Conservation (phyloP, 1,284 basidiomycete species). For the Lentinula novae-zelandiae region DNA sequence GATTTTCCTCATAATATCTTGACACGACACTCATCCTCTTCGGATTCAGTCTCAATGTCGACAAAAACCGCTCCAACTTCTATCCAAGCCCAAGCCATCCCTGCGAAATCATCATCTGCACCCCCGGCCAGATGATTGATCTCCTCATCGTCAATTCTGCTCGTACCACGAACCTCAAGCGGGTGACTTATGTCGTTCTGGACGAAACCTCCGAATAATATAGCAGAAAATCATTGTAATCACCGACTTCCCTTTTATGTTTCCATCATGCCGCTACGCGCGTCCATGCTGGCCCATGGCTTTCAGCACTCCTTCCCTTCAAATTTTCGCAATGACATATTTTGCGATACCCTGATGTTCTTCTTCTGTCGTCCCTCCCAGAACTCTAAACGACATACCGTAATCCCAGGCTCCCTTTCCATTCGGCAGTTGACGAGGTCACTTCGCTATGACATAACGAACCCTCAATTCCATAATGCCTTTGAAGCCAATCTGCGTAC, state of each 20-base stretch:
- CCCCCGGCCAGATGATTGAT: constrained; percentile 99
- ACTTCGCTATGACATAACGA: no score
- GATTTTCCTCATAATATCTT: no score
- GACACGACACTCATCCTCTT: no score
- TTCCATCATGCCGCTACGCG: no score
- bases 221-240: no score
- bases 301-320: neutral
- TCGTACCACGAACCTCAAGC: constrained; percentile 94
- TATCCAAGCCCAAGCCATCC: no score
- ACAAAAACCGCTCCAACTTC: no score
- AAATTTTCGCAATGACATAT: neutral
- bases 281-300: neutral
- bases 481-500: neutral
- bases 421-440: no score
- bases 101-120: constrained; percentile 93
- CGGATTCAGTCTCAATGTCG: no score
- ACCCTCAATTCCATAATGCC: neutral
- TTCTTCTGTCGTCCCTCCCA: neutral
- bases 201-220: constrained; percentile 64
- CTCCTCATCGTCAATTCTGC: constrained; percentile 97
- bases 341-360: neutral
- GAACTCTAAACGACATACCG: neutral
- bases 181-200: constrained; percentile 96
- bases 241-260: no score
- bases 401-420: neutral